phyloP scores from a whole-genome alignment of 768 basidiomycete species.

The Mycena vulgaris region DNA sequence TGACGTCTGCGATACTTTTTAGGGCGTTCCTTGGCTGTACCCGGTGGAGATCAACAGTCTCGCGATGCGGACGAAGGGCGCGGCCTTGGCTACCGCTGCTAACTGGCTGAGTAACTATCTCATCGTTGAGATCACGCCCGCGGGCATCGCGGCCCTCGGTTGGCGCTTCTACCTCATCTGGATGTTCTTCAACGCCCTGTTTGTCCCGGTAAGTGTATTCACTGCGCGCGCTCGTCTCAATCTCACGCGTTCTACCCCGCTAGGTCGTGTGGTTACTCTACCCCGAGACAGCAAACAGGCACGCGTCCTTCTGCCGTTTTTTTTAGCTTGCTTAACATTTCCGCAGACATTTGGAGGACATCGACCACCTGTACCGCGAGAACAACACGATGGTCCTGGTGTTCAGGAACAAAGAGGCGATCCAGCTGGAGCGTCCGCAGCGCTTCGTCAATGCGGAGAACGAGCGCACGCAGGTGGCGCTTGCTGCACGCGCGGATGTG shows the following conservation, averaged over 20 bases:
- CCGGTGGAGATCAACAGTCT: slow-evolving; percentile 67
- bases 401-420: slow-evolving; percentile 59
- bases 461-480: slow-evolving; percentile 40
- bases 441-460: slow-evolving; percentile 58
- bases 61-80: slow-evolving; percentile 66
- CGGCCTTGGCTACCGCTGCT: slow-evolving; percentile 63
- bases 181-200: slow-evolving; percentile 63
- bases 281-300: slow-evolving; percentile 62
- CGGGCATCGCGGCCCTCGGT: slow-evolving; percentile 61
- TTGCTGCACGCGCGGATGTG: slow-evolving; percentile 3
- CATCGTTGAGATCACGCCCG: slow-evolving; percentile 65
- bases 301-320: background rate
- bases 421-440: slow-evolving; percentile 59
- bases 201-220: slow-evolving; percentile 58
- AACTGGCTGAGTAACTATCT: slow-evolving; percentile 71
- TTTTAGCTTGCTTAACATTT: too few relatives aligned
- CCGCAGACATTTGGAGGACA: slow-evolving; percentile 62
- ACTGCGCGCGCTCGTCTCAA: too few relatives aligned
- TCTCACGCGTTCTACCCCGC: background rate
- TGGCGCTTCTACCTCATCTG: slow-evolving; percentile 68
- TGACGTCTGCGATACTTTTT: background rate
- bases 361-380: slow-evolving; percentile 64
- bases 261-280: slow-evolving; percentile 65
- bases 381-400: slow-evolving; percentile 59
- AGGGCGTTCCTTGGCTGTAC: slow-evolving; percentile 68